Evolutionary conservation across 2,329 filamentous ascomycete species (phyloP), one percentile per base, ranked within the genome.

Genomic region (Cladophialophora chaetospira): DNA sequence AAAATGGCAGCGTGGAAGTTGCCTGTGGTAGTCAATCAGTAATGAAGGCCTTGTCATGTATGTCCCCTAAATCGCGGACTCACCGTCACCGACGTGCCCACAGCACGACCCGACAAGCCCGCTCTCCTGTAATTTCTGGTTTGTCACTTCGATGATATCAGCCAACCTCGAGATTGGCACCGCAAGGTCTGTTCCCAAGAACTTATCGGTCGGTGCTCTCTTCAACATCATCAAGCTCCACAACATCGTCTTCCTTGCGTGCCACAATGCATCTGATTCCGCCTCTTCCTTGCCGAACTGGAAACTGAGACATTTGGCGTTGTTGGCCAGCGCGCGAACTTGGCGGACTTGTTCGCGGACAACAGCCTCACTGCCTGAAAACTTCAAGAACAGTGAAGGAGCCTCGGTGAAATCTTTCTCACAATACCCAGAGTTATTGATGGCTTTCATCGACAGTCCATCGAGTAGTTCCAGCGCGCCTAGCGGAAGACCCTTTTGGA

Each of bases 1-100:
- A 96, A 87, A 73, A 97, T 93, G 69, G 87, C 89, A 70, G 92
- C 87, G 71, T 97, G 92, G 76, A 97, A 97, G 72, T 96, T 97
- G 35, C 92, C n/a, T n/a, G n/a, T n/a, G n/a, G n/a, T n/a, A n/a
- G n/a, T n/a, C n/a, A n/a, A n/a, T n/a, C n/a, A n/a, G n/a, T n/a
- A n/a, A n/a, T n/a, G n/a, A n/a, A n/a, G n/a, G n/a, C n/a, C n/a
- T n/a, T n/a, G n/a, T n/a, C n/a, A n/a, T n/a, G n/a, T n/a, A n/a
- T n/a, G n/a, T n/a, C n/a, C n/a, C n/a, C n/a, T n/a, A n/a, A n/a
- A n/a, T n/a, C n/a, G n/a, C n/a, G n/a, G n/a, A n/a, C n/a, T n/a
- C n/a, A n/a, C n/a, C 92, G 69, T 96, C 92, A 9, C 92, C 92
- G 53, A 97, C 87, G 68, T 97, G 92, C 1, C 92, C 92, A 3